A percentile compares a stretch with the other conserved stretches of the same genome.
Conservation (phyloP, 2,329 filamentous ascomycete genomes). For the Anthostomella pinea region DNA sequence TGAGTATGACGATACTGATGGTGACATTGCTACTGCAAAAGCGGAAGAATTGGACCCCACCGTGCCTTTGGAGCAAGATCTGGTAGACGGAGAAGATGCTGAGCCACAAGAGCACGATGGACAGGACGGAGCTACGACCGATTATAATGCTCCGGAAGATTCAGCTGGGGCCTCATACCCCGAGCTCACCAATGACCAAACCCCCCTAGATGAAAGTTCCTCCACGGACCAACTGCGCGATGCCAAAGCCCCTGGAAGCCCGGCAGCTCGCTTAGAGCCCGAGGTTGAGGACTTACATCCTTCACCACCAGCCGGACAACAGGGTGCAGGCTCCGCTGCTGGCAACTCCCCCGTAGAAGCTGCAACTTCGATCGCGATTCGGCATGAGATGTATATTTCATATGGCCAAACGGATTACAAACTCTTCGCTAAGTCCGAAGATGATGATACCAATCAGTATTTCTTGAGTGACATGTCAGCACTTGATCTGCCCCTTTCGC, state of each 20-base stretch:
- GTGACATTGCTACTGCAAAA: conserved; percentile 4
- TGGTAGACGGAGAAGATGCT: conserved; percentile 3
- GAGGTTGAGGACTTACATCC: background rate
- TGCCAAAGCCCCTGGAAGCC: conserved; percentile 5
- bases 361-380: conserved; percentile 21
- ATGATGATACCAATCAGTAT: conserved; percentile 33
- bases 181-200: conserved; percentile 20
- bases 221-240: conserved; percentile 3
- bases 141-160: conserved; percentile 12
- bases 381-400: conserved; percentile 28
- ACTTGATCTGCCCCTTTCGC: conserved; percentile 23
- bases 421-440: conserved; percentile 31
- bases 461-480: conserved; percentile 30
- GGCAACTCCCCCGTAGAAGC: conserved; percentile 13
- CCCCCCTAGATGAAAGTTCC: conserved; percentile 8
- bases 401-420: conserved; percentile 32
- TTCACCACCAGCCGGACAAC: too few species aligned
- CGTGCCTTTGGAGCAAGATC: conserved; percentile 7
- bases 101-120: conserved; percentile 6
- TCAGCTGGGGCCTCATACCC: conserved; percentile 18
- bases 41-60: conserved; percentile 7
- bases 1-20: conserved; percentile 7
- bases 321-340: background rate
- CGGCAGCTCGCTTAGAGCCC: background rate
- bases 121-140: conserved; percentile 2